These are phyloP conservation scores for Apophysomyces trapeziformis DNA, from an alignment of 371 early-diverging fungal species.

Conservation along the genomic window DNA sequence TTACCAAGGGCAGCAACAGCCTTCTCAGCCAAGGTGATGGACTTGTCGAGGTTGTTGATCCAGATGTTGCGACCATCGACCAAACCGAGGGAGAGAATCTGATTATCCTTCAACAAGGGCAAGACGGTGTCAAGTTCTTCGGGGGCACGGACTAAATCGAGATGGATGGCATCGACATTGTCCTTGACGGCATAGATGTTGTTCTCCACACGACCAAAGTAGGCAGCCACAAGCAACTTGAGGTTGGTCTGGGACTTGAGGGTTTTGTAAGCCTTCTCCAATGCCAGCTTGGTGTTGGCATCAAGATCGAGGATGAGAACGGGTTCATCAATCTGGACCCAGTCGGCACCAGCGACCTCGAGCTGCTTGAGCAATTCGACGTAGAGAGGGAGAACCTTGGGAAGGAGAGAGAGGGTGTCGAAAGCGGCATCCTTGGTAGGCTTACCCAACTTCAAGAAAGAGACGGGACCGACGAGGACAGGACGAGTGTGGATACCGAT, in stretches of 20 bases:
- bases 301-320: constrained; percentile 78
- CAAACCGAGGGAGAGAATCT: constrained; percentile 86
- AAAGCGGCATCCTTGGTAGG: constrained; percentile 69
- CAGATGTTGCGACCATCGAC: constrained; percentile 97
- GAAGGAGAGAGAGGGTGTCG: constrained; percentile 74
- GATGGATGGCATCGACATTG: constrained; percentile 84
- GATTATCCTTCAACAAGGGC: constrained; percentile 53
- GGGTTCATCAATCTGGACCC: constrained; percentile 96
- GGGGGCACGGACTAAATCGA: constrained; percentile 90
- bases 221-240: constrained; percentile 87
- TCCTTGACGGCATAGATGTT: constrained; percentile 73
- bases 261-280: constrained; percentile 67
- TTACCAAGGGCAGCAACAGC: constrained; percentile 70
- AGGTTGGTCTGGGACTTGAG: constrained; percentile 62
- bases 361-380: constrained; percentile 77
- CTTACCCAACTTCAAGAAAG: constrained; percentile 88
- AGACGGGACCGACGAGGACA: constrained; percentile 91
- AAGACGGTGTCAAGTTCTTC: constrained; percentile 78
- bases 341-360: constrained; percentile 86
- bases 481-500: constrained; percentile 91
- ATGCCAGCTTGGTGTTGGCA: constrained; percentile 50
- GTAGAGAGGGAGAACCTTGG: constrained; percentile 81
- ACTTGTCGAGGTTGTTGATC: constrained; percentile 85
- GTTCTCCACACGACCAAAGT: constrained; percentile 88
- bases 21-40: constrained; percentile 70